phyloP scores from a whole-genome alignment of 192 early-diverging fungal genomes.

The Dimargaris verticillata region DNA sequence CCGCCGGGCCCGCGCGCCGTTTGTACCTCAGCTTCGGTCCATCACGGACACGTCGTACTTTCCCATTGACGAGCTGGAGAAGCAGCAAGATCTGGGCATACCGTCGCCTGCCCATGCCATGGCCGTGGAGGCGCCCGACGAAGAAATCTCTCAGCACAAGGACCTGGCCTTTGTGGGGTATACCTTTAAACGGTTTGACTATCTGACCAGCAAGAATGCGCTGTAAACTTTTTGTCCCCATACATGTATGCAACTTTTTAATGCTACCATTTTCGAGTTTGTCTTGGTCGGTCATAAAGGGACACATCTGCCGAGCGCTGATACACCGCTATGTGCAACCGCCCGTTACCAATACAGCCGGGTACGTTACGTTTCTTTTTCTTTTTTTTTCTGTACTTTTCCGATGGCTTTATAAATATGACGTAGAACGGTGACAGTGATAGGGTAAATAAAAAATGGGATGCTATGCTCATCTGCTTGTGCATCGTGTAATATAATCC shows the following conservation, averaged over 20 bases:
- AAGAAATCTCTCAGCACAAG: slow-evolving; percentile 41
- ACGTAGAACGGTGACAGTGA: no score
- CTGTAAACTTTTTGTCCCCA: slow-evolving; percentile 19
- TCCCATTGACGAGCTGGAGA: slow-evolving; percentile 80
- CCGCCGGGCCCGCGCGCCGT: slow-evolving; percentile 69
- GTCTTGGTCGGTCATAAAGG: no score
- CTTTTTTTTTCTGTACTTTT: no score
- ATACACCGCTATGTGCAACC: no score
- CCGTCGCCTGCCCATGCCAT: slow-evolving; percentile 7
- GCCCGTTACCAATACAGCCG: no score
- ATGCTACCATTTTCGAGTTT: background rate
- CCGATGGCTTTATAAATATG: no score
- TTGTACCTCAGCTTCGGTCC: slow-evolving; percentile 75
- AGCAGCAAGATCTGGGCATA: slow-evolving; percentile 19
- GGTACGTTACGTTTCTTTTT: no score
- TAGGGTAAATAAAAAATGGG: no score
- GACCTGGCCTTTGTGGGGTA: slow-evolving; percentile 98
- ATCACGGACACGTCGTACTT: slow-evolving; percentile 99
- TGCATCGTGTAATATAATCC: no score
- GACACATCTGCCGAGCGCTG: no score
- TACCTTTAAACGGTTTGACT: slow-evolving; percentile 90
- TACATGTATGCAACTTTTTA: background rate
- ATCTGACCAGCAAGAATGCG: slow-evolving; percentile 53
- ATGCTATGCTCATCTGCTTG: no score
- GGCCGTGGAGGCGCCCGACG: slow-evolving; percentile 15